Conservation (phyloP, 805 yeast genomes). For the Teunomyces panamensis region DNA sequence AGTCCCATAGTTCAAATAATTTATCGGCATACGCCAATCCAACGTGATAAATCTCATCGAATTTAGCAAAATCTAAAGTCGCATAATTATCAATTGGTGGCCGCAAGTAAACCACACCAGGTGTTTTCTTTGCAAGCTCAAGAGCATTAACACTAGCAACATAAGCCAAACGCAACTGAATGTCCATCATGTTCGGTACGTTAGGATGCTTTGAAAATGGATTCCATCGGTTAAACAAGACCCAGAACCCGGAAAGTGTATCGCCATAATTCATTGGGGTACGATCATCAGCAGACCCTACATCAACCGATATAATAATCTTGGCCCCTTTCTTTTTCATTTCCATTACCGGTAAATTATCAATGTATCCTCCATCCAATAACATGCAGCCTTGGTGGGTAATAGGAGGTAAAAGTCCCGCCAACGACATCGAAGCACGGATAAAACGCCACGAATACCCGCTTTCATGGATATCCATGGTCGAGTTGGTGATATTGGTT, state of each 20-base stretch:
- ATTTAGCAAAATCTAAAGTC: constrained; percentile 87
- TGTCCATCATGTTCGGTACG: constrained; percentile 92
- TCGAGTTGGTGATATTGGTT: constrained; percentile 89
- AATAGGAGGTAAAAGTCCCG: constrained; percentile 87
- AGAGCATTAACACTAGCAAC: constrained; percentile 93
- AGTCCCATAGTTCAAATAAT: constrained; percentile 50
- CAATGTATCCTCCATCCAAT: constrained; percentile 94
- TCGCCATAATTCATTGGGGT: constrained; percentile 91
- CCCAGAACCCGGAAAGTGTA: constrained; percentile 91
- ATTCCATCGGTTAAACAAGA: constrained; percentile 78
- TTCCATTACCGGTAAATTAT: constrained; percentile 86
- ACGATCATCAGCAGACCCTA: constrained; percentile 90
- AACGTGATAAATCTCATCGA: constrained; percentile 81
- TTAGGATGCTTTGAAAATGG: constrained; percentile 85
- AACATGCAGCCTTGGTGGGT: constrained; percentile 90
- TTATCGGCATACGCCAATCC: constrained; percentile 73
- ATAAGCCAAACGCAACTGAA: constrained; percentile 88
- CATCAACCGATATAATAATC: constrained; percentile 88
- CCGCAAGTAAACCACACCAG: constrained; percentile 82
- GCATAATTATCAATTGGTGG: constrained; percentile 94
- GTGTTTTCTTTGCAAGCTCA: constrained; percentile 78
- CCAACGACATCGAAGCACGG: constrained; percentile 94
- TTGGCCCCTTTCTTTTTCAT: constrained; percentile 90
- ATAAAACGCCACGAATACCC: constrained; percentile 96
- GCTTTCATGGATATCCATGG: constrained; percentile 88